Evolutionary conservation across 2,329 filamentous ascomycete genomes (phyloP).

Genomic region (Acrodontium crateriforme): DNA sequence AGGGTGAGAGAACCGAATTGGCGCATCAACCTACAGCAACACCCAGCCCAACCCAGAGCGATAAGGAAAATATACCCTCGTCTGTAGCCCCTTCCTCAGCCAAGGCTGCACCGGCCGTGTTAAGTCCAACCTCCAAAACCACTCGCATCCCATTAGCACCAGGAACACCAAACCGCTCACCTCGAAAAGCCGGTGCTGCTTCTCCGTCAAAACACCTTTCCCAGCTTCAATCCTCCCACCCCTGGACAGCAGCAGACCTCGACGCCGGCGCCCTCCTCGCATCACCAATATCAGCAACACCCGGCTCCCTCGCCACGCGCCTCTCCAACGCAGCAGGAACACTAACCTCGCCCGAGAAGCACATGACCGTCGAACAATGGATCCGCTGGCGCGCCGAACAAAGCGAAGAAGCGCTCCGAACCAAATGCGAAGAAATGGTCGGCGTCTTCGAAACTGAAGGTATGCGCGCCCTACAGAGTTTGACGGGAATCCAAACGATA

Average conservation of each 20-base stretch:
- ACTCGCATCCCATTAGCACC: slow-evolving; percentile 29
- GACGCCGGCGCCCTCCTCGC: slow-evolving; percentile 53
- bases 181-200: slow-evolving; percentile 26
- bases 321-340: slow-evolving; percentile 38
- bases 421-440: slow-evolving; percentile 74
- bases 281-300: slow-evolving; percentile 24
- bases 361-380: slow-evolving; percentile 92
- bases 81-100: slow-evolving; percentile 21
- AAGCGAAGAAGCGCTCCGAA: slow-evolving; percentile 65
- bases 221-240: slow-evolving; percentile 35
- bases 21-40: slow-evolving; percentile 4
- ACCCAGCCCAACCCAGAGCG: slow-evolving; percentile 20
- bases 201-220: slow-evolving; percentile 25
- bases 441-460: slow-evolving; percentile 73
- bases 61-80: slow-evolving; percentile 25
- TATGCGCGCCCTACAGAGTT: slow-evolving; percentile 56
- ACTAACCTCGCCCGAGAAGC: slow-evolving; percentile 63
- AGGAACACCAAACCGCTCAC: slow-evolving; percentile 25
- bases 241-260: slow-evolving; percentile 65
- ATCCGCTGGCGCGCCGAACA: slow-evolving; percentile 66
- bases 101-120: slow-evolving; percentile 3
- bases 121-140: slow-evolving; percentile 19
- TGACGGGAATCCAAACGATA: slow-evolving; percentile 70
- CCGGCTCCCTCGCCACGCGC: slow-evolving; percentile 12
- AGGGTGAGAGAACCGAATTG: slow-evolving; percentile 1